Base-by-base conservation (phyloP, 1,284 basidiomycete species). In the Heterobasidion parviporum region DNA sequence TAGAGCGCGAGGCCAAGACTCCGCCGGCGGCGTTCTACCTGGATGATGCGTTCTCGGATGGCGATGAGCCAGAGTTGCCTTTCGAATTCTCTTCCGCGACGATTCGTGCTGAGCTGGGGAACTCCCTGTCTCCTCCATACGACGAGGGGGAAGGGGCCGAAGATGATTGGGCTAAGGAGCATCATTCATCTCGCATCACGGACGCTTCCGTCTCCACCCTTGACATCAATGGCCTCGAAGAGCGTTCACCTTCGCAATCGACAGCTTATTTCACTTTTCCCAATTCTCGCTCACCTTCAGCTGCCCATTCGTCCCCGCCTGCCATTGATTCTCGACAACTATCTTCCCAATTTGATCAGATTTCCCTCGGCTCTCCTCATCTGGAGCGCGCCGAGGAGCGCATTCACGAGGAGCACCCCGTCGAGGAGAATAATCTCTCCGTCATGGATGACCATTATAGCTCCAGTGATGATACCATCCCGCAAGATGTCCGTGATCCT, bases 31-130 rank as follows among this genome's bases (percentile, higher is more conserved):
- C 56, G 35, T 67, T 85, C 57, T 71, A 78, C 60, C 67, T 85
- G 50, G 87, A 89, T 68, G 88, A 89, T 65, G 82, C 83, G 20
- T 89, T 89, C 68, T 75, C 76, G 18, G 79, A 81, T 51, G 70
- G 66, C 16, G 86, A 86, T 16, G 78, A 80, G 56, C 66, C 68
- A 44, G 72, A 76, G 53, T 64, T 68, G 43, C 59, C 67, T 8
- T 77, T 74, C 64, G 73, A 78, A 48, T 86, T 89, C 71, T 79
- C 74, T 14, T 71, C 81, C 5, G 77, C 78, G 50, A 71, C 73
- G 33, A 76, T 88, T 56, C 80, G 84, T 34, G 68, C 78, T 55
- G 85, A 87, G 55, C 67, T 89, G 57, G 77, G 77, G 50, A 79
- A 72, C 65, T 77, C 74, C 57, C 68, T 71, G 66, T 48, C 60